Base-by-base conservation (phyloP, 495 filamentous ascomycete species). In the Penicillium samsonianum region DNA sequence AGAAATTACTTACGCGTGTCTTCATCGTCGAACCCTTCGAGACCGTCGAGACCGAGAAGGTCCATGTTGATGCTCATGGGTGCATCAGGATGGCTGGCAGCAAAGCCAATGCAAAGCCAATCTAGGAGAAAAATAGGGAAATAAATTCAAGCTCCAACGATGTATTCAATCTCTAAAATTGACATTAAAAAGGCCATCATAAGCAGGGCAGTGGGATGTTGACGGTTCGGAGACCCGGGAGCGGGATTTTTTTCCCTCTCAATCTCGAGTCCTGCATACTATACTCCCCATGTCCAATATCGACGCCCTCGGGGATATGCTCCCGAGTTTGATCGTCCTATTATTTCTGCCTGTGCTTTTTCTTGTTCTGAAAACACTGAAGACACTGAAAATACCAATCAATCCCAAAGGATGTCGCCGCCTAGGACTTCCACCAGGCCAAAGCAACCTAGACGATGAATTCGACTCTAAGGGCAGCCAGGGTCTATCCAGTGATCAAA, bases 371-470 rank as follows among this genome's bases (percentile, higher is more conserved):
- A 41, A 22, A 10, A 23, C 25, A 31, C 19, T 55, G 4, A 41
- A 19, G 5, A 23, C 30, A 37, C 5, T 20, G 26, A 43, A 11
- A 31, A 22, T 19, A 16, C 48, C 38, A 38, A 28, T 14, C 3
- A 23, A 25, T 17, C 73, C 67, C 0, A 64, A 55, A 51, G 75
- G 75, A 40, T 78, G 75, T 44, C 72, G 69, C 28, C 67, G 61
- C 41, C 55, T 76, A 4, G 75, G 75, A 25, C 61, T 75, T 17
- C n/a, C 67, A 5, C 50, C 48, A 26, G 51, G 54, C 0, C 49
- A 69, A 38, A 72, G 64, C 65, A 75, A 78, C 46, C 55, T 78
- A 1, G 48, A 63, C 45, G 73, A 78, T 62, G 75, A 76, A 64
- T 76, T 62, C 47, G 65, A 76, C 38, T 50, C 59, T 0, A 67